Evolutionary conservation across 2,329 filamentous ascomycete genomes (phyloP), one percentile per base, ranked within the genome.

Genomic region (Cyphellophora attinorum): DNA sequence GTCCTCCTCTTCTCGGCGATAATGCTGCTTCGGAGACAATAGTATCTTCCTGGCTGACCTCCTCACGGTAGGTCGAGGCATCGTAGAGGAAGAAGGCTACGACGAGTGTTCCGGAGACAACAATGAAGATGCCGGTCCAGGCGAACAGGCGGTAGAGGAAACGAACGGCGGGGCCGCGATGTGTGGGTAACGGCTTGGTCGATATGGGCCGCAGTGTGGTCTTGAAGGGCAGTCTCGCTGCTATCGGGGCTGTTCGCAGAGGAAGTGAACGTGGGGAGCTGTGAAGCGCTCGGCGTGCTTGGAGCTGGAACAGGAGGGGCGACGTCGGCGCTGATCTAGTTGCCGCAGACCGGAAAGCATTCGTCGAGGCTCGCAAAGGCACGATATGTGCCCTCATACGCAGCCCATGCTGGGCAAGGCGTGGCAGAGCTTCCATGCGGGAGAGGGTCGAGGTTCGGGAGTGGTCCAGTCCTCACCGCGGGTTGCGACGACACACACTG

Each of bases 61-160:
- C 68, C 45, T 86, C 81, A 39, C 75, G 78, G 64, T 98, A 98
- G 11, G 91, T 98, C 31, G 77, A 81, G 6, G 88, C 81, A 64
- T 98, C 91, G 63, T 93, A 98, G 49, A 91, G 49, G 62, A 98
- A 98, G 68, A 98, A 95, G 31, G 70, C 81, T 13, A 86, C 60
- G 5, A 96, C 70, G 5, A 82, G 68, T 3, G 71, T 62, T 19
- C 81, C 79, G 35, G 83, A 57, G 33, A 89, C 69, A 5, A 79
- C 66, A 23, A 91, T 70, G 32, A 89, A 82, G 39, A 83, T 77
- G 25, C 91, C 91, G 14, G 85, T 59, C 50, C 73, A 74, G 3
- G 81, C 76, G 19, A 86, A 80, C 19, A 74, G 68, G 47, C 81
- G 74, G 54, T 83, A 85, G 29, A 76, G 57, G 50, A 82, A 76